A percentile compares a stretch with the other conserved stretches of the same genome.
These are phyloP conservation scores for Beta corolliflora DNA, from an alignment of 179 eudicot genomes.

Conservation along the genomic window DNA sequence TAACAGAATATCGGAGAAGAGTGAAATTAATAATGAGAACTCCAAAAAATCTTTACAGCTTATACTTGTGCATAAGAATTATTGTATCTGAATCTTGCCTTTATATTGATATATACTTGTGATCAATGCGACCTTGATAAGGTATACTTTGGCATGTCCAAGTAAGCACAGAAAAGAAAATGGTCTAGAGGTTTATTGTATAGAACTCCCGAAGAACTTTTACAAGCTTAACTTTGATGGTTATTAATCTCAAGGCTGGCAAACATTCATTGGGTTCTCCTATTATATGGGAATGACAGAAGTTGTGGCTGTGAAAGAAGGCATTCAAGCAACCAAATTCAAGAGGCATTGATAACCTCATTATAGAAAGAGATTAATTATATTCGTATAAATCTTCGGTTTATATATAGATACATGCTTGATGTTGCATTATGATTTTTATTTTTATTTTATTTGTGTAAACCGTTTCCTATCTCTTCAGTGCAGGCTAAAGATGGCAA, in stretches of 20 bases:
- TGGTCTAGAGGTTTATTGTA: not conserved
- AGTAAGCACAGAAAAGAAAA: not conserved
- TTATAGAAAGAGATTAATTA: too few relatives aligned
- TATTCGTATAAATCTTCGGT: too few relatives aligned
- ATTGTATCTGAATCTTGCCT: not conserved
- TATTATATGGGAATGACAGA: too few relatives aligned
- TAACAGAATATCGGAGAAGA: not conserved
- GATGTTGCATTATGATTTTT: not conserved
- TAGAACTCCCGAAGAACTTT: too few relatives aligned
- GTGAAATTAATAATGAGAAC: not conserved
- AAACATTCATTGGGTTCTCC: too few relatives aligned
- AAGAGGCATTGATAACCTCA: too few relatives aligned
- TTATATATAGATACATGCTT: not conserved
- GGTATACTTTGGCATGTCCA: not conserved
- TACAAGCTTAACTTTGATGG: too few relatives aligned
- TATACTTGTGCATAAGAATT: not conserved
- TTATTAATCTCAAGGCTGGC: too few relatives aligned
- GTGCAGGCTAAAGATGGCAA: slow-evolving; percentile 76
- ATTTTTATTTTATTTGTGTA: slow-evolving; percentile 23
- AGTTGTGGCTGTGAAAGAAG: too few relatives aligned
- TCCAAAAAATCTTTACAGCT: not conserved
- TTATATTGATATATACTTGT: too few relatives aligned
- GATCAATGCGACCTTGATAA: not conserved
- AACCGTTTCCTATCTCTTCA: slow-evolving; percentile 41
- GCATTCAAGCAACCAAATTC: too few relatives aligned